These are phyloP conservation scores for Periconia digitata DNA, from an alignment of 2,329 filamentous ascomycete species.

Conservation along the genomic window DNA sequence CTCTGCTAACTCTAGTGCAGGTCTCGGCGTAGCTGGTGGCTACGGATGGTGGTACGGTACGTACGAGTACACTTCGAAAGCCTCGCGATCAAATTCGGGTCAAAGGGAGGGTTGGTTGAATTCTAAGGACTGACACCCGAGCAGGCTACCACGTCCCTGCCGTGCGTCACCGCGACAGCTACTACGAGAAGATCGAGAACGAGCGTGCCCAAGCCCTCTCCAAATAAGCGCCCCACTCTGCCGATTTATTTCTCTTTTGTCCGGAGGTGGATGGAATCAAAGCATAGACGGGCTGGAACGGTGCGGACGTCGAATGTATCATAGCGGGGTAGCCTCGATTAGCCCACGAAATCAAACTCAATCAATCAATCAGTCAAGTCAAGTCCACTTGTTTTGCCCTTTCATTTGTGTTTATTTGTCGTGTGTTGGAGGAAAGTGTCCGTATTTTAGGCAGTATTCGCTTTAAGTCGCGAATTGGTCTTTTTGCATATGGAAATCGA, in stretches of 20 bases:
- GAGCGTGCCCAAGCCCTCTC: slow-evolving; percentile 56
- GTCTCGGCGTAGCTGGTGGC: slow-evolving; percentile 63
- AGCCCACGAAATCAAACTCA: slow-evolving; percentile 20
- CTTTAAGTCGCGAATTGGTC: too few relatives aligned
- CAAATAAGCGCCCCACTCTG: slow-evolving; percentile 22
- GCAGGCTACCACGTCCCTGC: slow-evolving; percentile 66
- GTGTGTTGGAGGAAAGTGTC: too few relatives aligned
- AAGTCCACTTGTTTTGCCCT: slow-evolving; percentile 7
- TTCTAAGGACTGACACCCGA: background rate
- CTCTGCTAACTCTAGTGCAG: slow-evolving; percentile 43
- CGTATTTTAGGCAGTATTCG: too few relatives aligned
- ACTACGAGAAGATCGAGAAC: slow-evolving; percentile 66
- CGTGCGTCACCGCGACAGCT: slow-evolving; percentile 63
- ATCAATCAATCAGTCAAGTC: slow-evolving; percentile 10
- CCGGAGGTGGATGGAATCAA: slow-evolving; percentile 16
- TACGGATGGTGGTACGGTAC: slow-evolving; percentile 70
- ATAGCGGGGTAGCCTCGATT: slow-evolving; percentile 30
- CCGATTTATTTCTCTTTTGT: slow-evolving; percentile 31
- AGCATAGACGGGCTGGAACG: slow-evolving; percentile 26
- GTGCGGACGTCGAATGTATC: slow-evolving; percentile 31
- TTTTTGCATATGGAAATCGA: too few relatives aligned
- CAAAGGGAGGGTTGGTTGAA: background rate
- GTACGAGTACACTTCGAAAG: slow-evolving; percentile 27
- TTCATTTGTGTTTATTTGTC: too few relatives aligned
- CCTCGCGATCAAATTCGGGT: background rate